These are phyloP conservation scores for Zea luxurians DNA, from an alignment of 176 grass and related monocot species.

Conservation along the genomic window DNA sequence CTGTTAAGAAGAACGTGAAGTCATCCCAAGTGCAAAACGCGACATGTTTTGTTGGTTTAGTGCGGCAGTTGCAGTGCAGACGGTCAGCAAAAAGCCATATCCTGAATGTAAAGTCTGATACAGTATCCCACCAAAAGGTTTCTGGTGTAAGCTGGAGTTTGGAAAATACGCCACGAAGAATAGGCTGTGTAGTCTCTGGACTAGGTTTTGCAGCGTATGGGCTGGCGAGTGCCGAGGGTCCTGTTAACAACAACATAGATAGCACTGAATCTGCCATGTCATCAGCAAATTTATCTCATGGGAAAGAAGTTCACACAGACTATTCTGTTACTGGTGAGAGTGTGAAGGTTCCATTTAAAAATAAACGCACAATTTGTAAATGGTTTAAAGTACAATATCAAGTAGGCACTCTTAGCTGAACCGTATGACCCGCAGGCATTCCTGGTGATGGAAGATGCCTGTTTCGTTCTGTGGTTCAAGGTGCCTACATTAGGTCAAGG, in stretches of 20 bases:
- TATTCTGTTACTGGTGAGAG: slow-evolving; percentile 77
- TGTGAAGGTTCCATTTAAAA: background rate
- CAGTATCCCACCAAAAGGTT: slow-evolving; percentile 13
- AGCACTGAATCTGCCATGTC: slow-evolving; percentile 25
- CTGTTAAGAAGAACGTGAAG: slow-evolving; percentile 34
- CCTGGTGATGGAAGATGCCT: slow-evolving; percentile 90
- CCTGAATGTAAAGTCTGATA: slow-evolving; percentile 48
- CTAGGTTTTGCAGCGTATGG: slow-evolving; percentile 55
- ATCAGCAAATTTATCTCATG: slow-evolving; percentile 47
- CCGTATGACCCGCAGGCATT: slow-evolving; percentile 49
- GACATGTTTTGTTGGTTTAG: slow-evolving; percentile 40
- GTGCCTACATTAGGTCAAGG: slow-evolving; percentile 57
- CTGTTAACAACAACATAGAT: slow-evolving; percentile 33
- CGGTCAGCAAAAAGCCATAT: slow-evolving; percentile 36
- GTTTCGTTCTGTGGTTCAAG: slow-evolving; percentile 82
- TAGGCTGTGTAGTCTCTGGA: slow-evolving; percentile 42
- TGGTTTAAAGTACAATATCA: background rate
- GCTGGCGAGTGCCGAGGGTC: slow-evolving; percentile 51
- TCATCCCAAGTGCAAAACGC: slow-evolving; percentile 28
- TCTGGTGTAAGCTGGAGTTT: slow-evolving; percentile 43
- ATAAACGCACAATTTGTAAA: background rate
- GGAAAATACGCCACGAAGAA: slow-evolving; percentile 37
- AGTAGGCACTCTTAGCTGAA: slow-evolving; percentile 6
- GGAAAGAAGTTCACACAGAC: slow-evolving; percentile 73
- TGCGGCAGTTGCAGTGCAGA: slow-evolving; percentile 11